A percentile compares a stretch with the other conserved stretches of the same genome.
phyloP scores from a whole-genome alignment of 2,329 filamentous ascomycete species.

The Dendryphion nanum region DNA sequence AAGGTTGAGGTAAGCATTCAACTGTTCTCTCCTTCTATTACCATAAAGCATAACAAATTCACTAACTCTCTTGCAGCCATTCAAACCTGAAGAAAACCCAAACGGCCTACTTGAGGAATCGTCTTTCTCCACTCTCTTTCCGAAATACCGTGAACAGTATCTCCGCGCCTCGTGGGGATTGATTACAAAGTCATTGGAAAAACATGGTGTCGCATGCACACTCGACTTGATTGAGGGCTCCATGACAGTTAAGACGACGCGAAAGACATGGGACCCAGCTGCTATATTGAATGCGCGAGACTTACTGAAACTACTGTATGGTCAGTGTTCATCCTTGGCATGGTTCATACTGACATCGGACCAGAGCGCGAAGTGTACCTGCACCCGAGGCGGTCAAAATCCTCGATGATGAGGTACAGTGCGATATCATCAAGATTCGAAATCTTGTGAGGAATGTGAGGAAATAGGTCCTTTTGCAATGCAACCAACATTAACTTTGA shows the following conservation, averaged over 20 bases:
- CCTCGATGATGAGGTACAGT: slow-evolving; percentile 84
- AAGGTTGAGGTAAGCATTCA: slow-evolving; percentile 65
- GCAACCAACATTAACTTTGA: too few species aligned
- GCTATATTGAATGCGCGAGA: slow-evolving; percentile 92
- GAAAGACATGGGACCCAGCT: slow-evolving; percentile 87
- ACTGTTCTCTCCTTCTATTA: slow-evolving; percentile 2
- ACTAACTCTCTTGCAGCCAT: slow-evolving; percentile 58
- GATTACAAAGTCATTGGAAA: slow-evolving; percentile 82
- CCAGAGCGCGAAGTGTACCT: slow-evolving; percentile 78
- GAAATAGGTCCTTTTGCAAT: too few species aligned
- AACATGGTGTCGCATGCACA: slow-evolving; percentile 83
- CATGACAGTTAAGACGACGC: slow-evolving; percentile 95
- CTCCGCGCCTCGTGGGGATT: slow-evolving; percentile 91
- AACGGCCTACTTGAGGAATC: slow-evolving; percentile 92
- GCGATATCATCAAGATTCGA: slow-evolving; percentile 94
- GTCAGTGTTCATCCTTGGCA: too few species aligned
- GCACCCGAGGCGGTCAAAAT: slow-evolving; percentile 93
- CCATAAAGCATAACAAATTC: not conserved
- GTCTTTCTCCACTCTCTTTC: slow-evolving; percentile 82
- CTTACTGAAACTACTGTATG: slow-evolving; percentile 87
- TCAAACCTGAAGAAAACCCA: slow-evolving; percentile 77
- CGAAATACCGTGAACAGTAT: slow-evolving; percentile 95
- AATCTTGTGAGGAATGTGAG: slow-evolving; percentile 84
- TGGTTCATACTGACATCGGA: too few species aligned
- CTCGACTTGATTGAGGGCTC: slow-evolving; percentile 92